phyloP scores from a whole-genome alignment of 1,284 basidiomycete species.

The Apiotrichum sp. region DNA sequence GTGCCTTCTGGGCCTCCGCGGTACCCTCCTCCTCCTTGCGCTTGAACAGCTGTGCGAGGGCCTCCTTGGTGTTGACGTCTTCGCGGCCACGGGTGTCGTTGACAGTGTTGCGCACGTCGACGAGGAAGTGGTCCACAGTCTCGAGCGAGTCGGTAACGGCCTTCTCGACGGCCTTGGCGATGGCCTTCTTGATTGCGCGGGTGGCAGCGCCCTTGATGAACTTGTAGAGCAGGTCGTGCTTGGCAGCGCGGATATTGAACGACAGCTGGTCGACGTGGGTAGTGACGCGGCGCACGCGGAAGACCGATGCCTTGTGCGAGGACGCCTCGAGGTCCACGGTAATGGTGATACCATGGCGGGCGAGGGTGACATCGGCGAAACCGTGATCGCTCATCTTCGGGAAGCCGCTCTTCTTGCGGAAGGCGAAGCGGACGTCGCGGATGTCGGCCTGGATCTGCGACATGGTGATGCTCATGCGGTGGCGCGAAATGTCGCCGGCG shows the following conservation, averaged over 20 bases:
- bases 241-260: constrained; percentile 83
- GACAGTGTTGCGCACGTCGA: constrained; percentile 53
- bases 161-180: constrained; percentile 73
- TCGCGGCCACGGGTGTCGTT: constrained; percentile 59
- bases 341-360: constrained; percentile 57
- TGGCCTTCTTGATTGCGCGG: constrained; percentile 80
- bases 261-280: constrained; percentile 69
- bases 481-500: constrained; percentile 54
- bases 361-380: constrained; percentile 80
- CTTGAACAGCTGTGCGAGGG: constrained; percentile 60
- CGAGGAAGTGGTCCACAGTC: constrained; percentile 68
- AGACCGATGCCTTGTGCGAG: constrained; percentile 33
- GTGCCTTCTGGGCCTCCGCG: constrained; percentile 31
- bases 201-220: constrained; percentile 40
- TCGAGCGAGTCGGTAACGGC: constrained; percentile 75
- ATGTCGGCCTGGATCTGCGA: constrained; percentile 91
- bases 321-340: constrained; percentile 49
- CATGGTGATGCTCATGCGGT: constrained; percentile 66
- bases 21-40: constrained; percentile 47
- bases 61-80: constrained; percentile 54
- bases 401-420: constrained; percentile 48
- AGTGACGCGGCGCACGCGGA: constrained; percentile 31
- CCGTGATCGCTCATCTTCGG: constrained; percentile 75
- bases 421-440: constrained; percentile 84
- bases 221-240: constrained; percentile 87